Base-by-base conservation (phyloP, 2,329 filamentous ascomycete species). In the Decorospora gaudefroyi region DNA sequence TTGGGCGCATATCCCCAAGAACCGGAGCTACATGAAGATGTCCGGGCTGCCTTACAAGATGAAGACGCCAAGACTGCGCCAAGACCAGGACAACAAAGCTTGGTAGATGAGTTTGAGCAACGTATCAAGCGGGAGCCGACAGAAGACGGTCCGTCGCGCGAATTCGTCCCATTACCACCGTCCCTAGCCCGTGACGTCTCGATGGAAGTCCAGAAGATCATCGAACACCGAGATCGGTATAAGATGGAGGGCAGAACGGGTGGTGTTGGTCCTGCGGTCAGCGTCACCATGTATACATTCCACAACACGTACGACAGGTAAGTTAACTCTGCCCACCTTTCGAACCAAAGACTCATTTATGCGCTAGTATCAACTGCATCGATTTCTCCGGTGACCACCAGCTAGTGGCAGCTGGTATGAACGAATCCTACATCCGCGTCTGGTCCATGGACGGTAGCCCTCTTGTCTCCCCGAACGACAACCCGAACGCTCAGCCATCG, bases 271-370 rank as follows among this genome's bases (percentile, higher is more conserved):
- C 83, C 90, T 41, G 85, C 85, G 17, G 79, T 96, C 47, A 95
- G 90, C 61, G 86, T 95, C 16, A 93, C 89, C 76, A 97, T 97
- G 88, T 96, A 95, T 68, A 99, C 93, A 0, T 96, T 97, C 65
- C 93, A 99, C 76, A 99, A 99, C 70, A 95, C 89, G 0, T 85
- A 90, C 52, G 90, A 95, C 70, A 87, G 84, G 89, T 91, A 74
- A 76, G 82, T 50, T n/a, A 18, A 26, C 9, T 23, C 11, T 25
- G 23, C 11, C 6, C 33, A 37, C 29, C 22, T 35, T 32, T 5
- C 22, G 11, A 15, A 13, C 34, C n/a, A 12, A 5, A 12, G 11
- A 22, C 28, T 33, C 35, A 31, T 40, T 15, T 18, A n/a, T 4
- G 18, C n/a, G 15, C 4, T 49, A 92, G 88, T 42, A 81, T 96